Conservation (phyloP, 192 early-diverging fungal species). For the Polychytrium aggregatum region DNA sequence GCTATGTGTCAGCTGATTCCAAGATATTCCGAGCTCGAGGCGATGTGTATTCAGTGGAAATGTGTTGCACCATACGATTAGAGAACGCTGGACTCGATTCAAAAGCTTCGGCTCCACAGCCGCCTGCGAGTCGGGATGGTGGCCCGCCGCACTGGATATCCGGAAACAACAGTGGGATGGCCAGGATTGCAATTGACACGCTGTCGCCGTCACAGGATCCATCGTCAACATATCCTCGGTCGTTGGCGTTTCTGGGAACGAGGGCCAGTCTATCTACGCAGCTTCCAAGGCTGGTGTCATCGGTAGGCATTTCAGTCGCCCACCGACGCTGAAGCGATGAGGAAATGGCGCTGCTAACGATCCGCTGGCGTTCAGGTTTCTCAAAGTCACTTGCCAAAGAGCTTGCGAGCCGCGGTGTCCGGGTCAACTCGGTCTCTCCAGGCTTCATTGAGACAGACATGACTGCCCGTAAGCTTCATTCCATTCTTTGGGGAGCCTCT, state of each 20-base stretch:
- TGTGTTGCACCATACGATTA: no score
- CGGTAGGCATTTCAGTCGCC: slow-evolving; percentile 29
- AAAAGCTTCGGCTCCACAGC: no score
- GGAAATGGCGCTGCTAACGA: slow-evolving; percentile 1
- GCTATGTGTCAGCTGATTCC: no score
- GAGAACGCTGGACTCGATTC: no score
- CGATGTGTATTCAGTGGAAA: no score
- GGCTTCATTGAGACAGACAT: slow-evolving; percentile 81
- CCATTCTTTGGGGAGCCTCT: no score
- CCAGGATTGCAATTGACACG: no score
- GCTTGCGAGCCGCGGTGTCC: slow-evolving; percentile 52
- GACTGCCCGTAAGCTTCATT: slow-evolving; percentile 43
- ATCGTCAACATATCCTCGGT: slow-evolving; percentile 84
- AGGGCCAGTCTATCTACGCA: slow-evolving; percentile 63
- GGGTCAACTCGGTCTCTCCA: slow-evolving; percentile 76
- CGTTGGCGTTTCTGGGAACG: slow-evolving; percentile 60
- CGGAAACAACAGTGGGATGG: no score
- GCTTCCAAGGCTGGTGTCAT: slow-evolving; percentile 79
- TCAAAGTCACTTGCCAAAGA: slow-evolving; percentile 76
- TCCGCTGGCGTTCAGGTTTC: slow-evolving; percentile 39
- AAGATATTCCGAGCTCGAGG: no score
- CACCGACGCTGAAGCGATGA: no score
- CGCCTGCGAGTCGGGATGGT: no score
- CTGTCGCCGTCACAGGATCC: slow-evolving; percentile 13
- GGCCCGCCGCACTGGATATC: no score